phyloP scores from a whole-genome alignment of 2,329 filamentous ascomycete species.

The Cyphellophora attinorum region DNA sequence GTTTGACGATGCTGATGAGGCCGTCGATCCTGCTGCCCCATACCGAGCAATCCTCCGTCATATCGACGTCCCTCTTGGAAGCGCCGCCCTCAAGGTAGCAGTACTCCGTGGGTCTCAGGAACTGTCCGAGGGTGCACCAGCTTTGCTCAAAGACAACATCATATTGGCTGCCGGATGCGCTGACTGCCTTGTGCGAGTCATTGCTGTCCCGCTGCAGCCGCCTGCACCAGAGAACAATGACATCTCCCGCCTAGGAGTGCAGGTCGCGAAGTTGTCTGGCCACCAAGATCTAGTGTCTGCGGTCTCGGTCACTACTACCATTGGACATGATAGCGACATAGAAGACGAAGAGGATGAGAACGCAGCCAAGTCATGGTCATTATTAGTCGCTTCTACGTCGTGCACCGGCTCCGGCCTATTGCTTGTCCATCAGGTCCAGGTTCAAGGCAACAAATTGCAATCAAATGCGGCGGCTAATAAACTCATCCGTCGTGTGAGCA shows the following conservation, averaged over 20 bases:
- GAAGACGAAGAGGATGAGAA: conserved; percentile 21
- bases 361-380: conserved; percentile 25
- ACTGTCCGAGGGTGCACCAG: conserved; percentile 1
- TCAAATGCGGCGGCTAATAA: conserved; percentile 27
- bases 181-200: conserved; percentile 46
- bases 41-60: conserved; percentile 45
- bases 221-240: conserved; percentile 34
- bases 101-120: conserved; percentile 32
- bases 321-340: conserved; percentile 18
- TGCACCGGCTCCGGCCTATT: conserved; percentile 34
- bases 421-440: conserved; percentile 33
- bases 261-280: conserved; percentile 34
- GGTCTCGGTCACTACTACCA: conserved; percentile 45
- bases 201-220: conserved; percentile 45
- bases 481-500: conserved; percentile 37
- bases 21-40: conserved; percentile 47
- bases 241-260: conserved; percentile 29
- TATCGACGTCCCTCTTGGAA: conserved; percentile 45
- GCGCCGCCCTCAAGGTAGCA: conserved; percentile 44
- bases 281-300: conserved; percentile 43
- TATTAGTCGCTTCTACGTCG: conserved; percentile 38
- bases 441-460: conserved; percentile 20
- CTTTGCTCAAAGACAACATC: conserved; percentile 22
- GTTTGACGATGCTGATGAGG: conserved; percentile 47
- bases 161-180: conserved; percentile 46